phyloP scores from a whole-genome alignment of 2,329 filamentous ascomycete species.

The Cladorrhinum sp. region DNA sequence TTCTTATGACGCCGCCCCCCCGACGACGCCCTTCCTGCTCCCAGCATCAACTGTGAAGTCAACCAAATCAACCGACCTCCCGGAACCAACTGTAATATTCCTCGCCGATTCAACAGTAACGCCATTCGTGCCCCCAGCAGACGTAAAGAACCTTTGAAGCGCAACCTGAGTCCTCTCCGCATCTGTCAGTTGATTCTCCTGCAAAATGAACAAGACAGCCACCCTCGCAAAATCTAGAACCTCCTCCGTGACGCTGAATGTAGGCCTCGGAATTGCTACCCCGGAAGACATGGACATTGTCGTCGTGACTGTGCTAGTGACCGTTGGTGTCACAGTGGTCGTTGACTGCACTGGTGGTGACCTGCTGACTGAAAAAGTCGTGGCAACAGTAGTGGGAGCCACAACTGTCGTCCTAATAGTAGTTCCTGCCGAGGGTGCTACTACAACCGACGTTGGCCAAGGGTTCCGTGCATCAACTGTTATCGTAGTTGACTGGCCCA shows the following conservation, averaged over 20 bases:
- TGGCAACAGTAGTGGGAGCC: conserved; percentile 30
- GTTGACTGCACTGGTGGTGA: conserved; percentile 24
- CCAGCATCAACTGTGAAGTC: conserved; percentile 43
- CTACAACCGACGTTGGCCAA: conserved; percentile 4
- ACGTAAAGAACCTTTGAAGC: conserved; percentile 58
- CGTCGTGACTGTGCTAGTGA: conserved; percentile 30
- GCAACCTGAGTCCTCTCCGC: conserved; percentile 53
- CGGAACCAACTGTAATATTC: conserved; percentile 36
- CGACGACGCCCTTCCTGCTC: conserved; percentile 14
- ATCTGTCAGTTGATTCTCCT: conserved; percentile 48
- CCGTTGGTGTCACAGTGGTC: conserved; percentile 25
- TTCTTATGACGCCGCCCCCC: conserved; percentile 7
- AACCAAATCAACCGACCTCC: conserved; percentile 51
- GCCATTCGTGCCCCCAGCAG: conserved; percentile 6
- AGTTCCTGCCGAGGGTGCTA: conserved; percentile 12
- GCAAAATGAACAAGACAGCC: conserved; percentile 59
- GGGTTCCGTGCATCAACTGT: conserved; percentile 33
- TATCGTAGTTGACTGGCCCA: conserved; percentile 32
- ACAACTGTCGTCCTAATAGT: conserved; percentile 28
- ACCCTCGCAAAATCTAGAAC: conserved; percentile 63
- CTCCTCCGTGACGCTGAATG: conserved; percentile 52
- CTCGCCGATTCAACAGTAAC: conserved; percentile 34
- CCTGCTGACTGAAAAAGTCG: conserved; percentile 29
- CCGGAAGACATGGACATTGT: conserved; percentile 25
- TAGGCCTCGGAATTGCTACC: conserved; percentile 31